A percentile compares a stretch with the other conserved stretches of the same genome.
These are phyloP conservation scores for Podaxis rugospora DNA, from an alignment of 768 basidiomycete genomes.

Conservation along the genomic window DNA sequence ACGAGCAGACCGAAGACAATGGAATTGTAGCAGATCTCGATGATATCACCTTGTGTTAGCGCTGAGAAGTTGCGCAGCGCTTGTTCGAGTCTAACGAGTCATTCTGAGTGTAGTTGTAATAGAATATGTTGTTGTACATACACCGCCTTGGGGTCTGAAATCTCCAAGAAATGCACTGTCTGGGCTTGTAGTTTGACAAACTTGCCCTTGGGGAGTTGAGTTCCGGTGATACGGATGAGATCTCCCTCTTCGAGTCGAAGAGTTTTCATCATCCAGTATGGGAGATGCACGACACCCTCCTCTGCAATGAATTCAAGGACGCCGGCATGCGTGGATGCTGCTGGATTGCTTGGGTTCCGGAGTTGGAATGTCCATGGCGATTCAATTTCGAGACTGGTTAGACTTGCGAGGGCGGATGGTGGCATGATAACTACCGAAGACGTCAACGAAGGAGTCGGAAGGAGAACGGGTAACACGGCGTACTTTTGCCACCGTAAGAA, in stretches of 20 bases:
- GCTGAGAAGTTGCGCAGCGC: constrained; percentile 90
- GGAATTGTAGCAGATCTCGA: constrained; percentile 96
- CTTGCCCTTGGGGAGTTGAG: constrained; percentile 87
- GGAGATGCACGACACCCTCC: constrained; percentile 92
- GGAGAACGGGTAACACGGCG: constrained; percentile 15
- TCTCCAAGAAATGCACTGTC: constrained; percentile 89
- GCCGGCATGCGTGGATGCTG: constrained; percentile 89
- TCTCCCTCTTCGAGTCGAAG: constrained; percentile 92
- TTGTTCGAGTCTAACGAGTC: constrained; percentile 73
- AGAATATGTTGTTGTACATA: constrained; percentile 37
- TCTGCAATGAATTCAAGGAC: constrained; percentile 99
- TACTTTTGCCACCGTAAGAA: constrained; percentile 96
- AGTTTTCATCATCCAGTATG: constrained; percentile 99
- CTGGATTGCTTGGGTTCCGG: constrained; percentile 82
- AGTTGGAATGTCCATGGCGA: constrained; percentile 96
- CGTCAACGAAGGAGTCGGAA: constrained; percentile 10
- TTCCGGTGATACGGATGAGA: constrained; percentile 87
- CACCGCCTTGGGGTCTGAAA: constrained; percentile 98
- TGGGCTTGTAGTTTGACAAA: constrained; percentile 97
- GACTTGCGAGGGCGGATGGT: constrained; percentile 84
- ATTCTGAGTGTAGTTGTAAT: not conserved
- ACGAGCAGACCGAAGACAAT: constrained; percentile 94
- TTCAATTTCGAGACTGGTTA: constrained; percentile 85
- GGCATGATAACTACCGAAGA: constrained; percentile 88
- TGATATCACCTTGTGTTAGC: constrained; percentile 92